Evolutionary conservation across 192 early-diverging fungal genomes (phyloP).

Genomic region (Linnemannia zychae): DNA sequence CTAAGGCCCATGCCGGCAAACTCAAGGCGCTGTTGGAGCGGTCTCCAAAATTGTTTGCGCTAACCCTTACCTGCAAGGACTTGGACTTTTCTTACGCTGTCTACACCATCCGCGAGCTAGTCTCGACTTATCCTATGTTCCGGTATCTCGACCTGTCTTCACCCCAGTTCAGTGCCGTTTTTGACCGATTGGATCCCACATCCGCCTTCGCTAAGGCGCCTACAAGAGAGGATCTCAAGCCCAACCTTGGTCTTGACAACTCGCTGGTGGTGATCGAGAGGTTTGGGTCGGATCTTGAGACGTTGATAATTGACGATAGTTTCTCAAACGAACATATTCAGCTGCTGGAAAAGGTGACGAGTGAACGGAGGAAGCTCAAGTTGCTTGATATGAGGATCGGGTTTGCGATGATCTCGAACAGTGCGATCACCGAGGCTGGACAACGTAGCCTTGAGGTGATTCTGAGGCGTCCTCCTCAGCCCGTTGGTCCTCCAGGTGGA

Average conservation of each 20-base stretch:
- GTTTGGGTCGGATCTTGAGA: slow-evolving; percentile 17
- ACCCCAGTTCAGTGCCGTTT: not conserved
- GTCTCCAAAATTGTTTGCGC: not conserved
- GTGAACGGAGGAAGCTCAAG: slow-evolving; percentile 9
- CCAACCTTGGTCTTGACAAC: not conserved
- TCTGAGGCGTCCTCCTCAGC: slow-evolving; percentile 4
- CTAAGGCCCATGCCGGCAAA: not conserved
- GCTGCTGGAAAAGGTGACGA: not conserved
- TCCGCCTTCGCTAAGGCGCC: slow-evolving; percentile 16
- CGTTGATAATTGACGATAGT: slow-evolving; percentile 14
- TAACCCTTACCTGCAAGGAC: slow-evolving; percentile 18
- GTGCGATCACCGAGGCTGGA: slow-evolving; percentile 8
- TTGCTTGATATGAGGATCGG: slow-evolving; percentile 22
- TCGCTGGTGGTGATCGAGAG: slow-evolving; percentile 8
- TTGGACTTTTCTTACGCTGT: slow-evolving; percentile 12
- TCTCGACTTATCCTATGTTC: not conserved
- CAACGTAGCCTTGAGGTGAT: not conserved
- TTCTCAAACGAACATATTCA: slow-evolving; percentile 9
- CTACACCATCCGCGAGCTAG: slow-evolving; percentile 13
- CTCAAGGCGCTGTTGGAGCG: slow-evolving; percentile 11
- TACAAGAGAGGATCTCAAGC: slow-evolving; percentile 16
- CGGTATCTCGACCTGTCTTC: slow-evolving; percentile 19
- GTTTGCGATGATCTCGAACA: slow-evolving; percentile 16
- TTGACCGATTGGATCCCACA: slow-evolving; percentile 9
- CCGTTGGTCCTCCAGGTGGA: not conserved